These are phyloP conservation scores for Phytophthora sojae DNA, from an alignment of 352 stramenopile species.

Conservation along the genomic window DNA sequence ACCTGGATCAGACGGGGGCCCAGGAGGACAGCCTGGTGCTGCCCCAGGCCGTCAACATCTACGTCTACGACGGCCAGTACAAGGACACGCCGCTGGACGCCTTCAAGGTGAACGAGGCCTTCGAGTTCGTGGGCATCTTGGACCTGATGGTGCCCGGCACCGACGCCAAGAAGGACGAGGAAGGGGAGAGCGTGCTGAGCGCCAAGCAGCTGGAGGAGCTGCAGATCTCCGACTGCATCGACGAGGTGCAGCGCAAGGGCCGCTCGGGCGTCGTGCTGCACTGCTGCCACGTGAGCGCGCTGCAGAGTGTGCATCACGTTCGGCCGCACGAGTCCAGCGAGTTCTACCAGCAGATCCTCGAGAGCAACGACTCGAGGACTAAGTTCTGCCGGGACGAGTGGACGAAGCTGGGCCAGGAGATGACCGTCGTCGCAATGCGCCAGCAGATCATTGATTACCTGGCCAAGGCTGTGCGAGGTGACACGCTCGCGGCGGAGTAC, in stretches of 20 bases:
- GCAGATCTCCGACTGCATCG: constrained; percentile 71
- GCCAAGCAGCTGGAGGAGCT: constrained; percentile 57
- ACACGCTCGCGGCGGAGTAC: constrained; percentile 73
- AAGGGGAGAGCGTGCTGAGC: constrained; percentile 9
- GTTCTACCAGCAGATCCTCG: constrained; percentile 42
- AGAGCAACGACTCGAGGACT: constrained; percentile 44
- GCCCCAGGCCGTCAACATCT: constrained; percentile 63
- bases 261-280: constrained; percentile 67
- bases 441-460: constrained; percentile 57
- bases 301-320: constrained; percentile 58
- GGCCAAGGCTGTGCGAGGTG: constrained; percentile 43
- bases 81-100: constrained; percentile 48
- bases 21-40: constrained; percentile 23
- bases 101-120: constrained; percentile 87
- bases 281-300: constrained; percentile 55
- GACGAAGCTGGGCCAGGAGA: constrained; percentile 26
- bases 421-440: constrained; percentile 39
- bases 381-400: constrained; percentile 52
- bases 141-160: constrained; percentile 64
- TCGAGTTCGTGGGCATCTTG: constrained; percentile 82
- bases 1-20: not conserved
- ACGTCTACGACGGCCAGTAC: constrained; percentile 79
- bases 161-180: constrained; percentile 20
- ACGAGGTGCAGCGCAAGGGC: constrained; percentile 60
- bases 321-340: constrained; percentile 49